Percentiles rank a stretch among this genome's conserved stretches.
These are phyloP conservation scores for Aegilops tauschii DNA, from an alignment of 176 grass and related monocot genomes.

Conservation along the genomic window DNA sequence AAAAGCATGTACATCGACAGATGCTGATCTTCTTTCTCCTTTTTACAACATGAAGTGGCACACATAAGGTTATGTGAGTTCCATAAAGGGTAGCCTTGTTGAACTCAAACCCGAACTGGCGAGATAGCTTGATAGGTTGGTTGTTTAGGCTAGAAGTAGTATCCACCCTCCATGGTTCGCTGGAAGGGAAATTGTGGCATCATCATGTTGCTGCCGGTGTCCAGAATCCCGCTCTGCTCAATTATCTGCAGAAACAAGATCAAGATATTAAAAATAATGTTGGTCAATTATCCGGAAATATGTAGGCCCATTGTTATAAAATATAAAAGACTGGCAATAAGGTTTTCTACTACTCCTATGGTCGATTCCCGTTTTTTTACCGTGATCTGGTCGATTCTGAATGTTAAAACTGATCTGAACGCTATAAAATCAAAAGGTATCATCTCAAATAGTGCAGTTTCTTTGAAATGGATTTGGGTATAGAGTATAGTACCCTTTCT, in stretches of 20 bases:
- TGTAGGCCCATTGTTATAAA: too few species aligned
- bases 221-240: constrained; percentile 47
- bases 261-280: not conserved
- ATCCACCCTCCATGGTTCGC: constrained; percentile 19
- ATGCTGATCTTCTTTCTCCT: not conserved
- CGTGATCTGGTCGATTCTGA: not conserved
- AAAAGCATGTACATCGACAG: not conserved
- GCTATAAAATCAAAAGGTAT: not conserved
- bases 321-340: too few species aligned
- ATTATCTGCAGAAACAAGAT: constrained; percentile 38
- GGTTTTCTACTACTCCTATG: too few species aligned
- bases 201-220: constrained; percentile 1
- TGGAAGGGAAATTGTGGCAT: constrained; percentile 36
- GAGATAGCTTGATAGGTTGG: constrained; percentile 5
- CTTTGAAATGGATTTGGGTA: not conserved
- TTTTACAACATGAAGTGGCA: not conserved
- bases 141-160: constrained; percentile 25
- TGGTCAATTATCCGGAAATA: not conserved
- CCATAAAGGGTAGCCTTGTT: not conserved
- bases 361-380: not conserved
- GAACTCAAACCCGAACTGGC: not conserved
- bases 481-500: constrained; percentile 52
- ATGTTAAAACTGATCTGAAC: not conserved
- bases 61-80: not conserved
- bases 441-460: not conserved